Conservation (phyloP, 176 grass and related monocot genomes). For the Rhynchospora breviuscula region DNA sequence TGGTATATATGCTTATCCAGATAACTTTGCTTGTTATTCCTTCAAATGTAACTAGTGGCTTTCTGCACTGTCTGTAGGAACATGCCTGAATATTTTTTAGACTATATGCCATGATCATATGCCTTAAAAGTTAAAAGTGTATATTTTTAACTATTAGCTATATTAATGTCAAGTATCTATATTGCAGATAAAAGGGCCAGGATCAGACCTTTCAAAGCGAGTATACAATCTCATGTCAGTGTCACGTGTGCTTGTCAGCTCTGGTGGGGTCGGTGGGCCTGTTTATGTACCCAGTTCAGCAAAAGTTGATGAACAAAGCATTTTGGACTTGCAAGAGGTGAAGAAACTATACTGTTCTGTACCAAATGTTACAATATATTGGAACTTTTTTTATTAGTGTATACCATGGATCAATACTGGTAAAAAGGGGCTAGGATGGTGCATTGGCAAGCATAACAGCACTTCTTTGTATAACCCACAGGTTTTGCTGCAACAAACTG, state of each 20-base stretch:
- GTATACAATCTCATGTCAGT: conserved; percentile 68
- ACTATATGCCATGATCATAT: not conserved
- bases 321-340: conserved; percentile 73
- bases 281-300: conserved; percentile 59
- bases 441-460: not conserved
- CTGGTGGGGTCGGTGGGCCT: conserved; percentile 32
- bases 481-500: conserved; percentile 78
- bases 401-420: not conserved
- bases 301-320: conserved; percentile 70
- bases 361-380: not conserved
- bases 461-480: conserved; percentile 19
- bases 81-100: not conserved
- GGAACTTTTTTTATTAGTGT: not conserved
- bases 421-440: not conserved
- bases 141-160: not conserved
- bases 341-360: not conserved
- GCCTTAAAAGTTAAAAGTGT: too few species aligned
- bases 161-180: not conserved
- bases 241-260: conserved; percentile 56
- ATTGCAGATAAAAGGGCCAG: conserved; percentile 65
- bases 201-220: conserved; percentile 67
- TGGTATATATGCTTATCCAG: too few species aligned
- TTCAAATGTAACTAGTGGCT: too few species aligned
- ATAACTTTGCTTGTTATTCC: too few species aligned
- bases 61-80: not conserved